These are phyloP conservation scores for Boletus albobrunnescens DNA, from an alignment of 1,284 basidiomycete species.

Conservation along the genomic window DNA sequence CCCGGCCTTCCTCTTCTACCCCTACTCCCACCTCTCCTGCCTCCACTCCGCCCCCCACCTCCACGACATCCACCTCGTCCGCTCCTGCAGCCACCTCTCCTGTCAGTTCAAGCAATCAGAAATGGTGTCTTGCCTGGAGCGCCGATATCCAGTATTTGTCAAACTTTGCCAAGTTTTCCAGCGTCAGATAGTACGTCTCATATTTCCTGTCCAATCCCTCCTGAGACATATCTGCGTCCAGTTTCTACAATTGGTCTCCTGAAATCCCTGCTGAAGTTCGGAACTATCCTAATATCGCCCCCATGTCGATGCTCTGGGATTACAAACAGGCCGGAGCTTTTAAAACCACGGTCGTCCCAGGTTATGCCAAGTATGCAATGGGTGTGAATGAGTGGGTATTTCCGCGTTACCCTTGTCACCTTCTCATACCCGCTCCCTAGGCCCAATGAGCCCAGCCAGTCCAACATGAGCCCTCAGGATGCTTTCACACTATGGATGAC, in stretches of 20 bases:
- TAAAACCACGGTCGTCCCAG: constrained; percentile 31
- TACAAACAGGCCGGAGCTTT: constrained; percentile 26
- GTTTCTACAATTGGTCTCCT: constrained; percentile 23
- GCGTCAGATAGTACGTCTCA: constrained; percentile 32
- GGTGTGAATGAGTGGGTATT: constrained; percentile 56
- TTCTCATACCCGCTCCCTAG: constrained; percentile 31
- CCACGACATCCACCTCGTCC: constrained; percentile 5
- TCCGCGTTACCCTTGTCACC: neutral
- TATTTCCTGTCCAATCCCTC: constrained; percentile 1
- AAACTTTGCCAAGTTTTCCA: constrained; percentile 22
- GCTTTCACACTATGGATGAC: constrained; percentile 58
- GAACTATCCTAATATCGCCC: constrained; percentile 26
- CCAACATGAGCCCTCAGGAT: constrained; percentile 51
- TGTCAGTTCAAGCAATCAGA: constrained; percentile 10
- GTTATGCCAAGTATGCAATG: constrained; percentile 40
- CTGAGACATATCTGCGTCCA: constrained; percentile 1
- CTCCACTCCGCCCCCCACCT: constrained; percentile 8
- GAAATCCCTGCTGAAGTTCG: neutral
- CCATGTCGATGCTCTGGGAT: constrained; percentile 56
- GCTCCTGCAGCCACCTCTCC: constrained; percentile 14
- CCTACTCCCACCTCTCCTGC: neutral
- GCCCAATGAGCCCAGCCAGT: constrained; percentile 51
- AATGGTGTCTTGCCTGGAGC: constrained; percentile 42
- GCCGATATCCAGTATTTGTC: constrained; percentile 31
- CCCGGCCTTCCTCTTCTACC: constrained; percentile 37